phyloP scores from a whole-genome alignment of 1,284 basidiomycete species.

The Trichosporon ovoides region DNA sequence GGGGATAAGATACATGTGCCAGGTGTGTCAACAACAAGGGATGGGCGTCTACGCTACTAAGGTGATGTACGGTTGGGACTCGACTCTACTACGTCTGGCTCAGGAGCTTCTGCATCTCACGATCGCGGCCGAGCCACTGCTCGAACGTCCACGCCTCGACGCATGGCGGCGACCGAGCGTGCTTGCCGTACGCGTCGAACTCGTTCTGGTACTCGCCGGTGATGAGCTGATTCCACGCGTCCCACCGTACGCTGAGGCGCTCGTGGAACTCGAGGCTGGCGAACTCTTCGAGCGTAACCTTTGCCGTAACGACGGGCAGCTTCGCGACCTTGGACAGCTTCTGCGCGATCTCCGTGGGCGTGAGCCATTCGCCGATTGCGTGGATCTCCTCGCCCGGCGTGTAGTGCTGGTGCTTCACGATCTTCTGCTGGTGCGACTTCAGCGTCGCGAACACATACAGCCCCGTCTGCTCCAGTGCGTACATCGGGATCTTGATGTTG shows the following conservation, averaged over 20 bases:
- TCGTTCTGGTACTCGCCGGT: conserved; percentile 5
- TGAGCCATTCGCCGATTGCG: conserved; percentile 24
- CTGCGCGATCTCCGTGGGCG: conserved; percentile 26
- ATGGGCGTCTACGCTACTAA: too few relatives aligned
- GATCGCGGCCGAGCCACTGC: conserved; percentile 25
- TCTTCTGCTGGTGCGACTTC: background rate
- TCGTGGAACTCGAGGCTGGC: conserved; percentile 24
- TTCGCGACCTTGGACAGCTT: conserved; percentile 23
- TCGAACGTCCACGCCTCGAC: conserved; percentile 23
- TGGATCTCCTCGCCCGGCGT: conserved; percentile 31
- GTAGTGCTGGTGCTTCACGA: background rate
- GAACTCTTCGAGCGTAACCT: conserved; percentile 27
- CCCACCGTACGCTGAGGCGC: conserved; percentile 15
- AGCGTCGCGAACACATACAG: conserved; percentile 33
- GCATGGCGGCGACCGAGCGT: conserved; percentile 11
- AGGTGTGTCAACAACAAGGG: too few relatives aligned
- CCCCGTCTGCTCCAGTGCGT: conserved; percentile 35
- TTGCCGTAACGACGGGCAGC: conserved; percentile 26
- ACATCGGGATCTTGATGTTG: conserved; percentile 28
- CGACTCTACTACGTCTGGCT: too few relatives aligned
- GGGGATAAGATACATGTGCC: too few relatives aligned
- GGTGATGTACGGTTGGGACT: too few relatives aligned
- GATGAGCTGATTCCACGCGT: conserved; percentile 22
- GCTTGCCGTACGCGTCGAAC: conserved; percentile 13
- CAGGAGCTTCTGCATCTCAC: too few relatives aligned